Evolutionary conservation across 495 filamentous ascomycete genomes (phyloP).

Genomic region (Podospora conica): DNA sequence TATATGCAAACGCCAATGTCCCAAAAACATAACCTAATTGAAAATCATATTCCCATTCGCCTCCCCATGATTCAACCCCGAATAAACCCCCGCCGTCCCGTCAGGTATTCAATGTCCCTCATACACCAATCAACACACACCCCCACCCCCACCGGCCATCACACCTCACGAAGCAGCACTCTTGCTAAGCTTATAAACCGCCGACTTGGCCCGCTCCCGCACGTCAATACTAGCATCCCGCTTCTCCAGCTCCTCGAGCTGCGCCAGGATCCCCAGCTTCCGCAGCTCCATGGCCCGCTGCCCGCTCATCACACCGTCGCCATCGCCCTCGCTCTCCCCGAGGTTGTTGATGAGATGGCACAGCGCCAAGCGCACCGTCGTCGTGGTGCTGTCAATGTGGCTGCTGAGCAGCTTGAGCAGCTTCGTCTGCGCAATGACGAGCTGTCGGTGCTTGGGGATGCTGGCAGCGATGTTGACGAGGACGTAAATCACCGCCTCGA

Average conservation of each 20-base stretch:
- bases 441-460: slow-evolving; percentile 63
- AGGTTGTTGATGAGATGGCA: slow-evolving; percentile 81
- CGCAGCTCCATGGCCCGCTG: slow-evolving; percentile 61
- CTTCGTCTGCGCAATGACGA: slow-evolving; percentile 51
- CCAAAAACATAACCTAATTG: background rate
- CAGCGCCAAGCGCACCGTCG: slow-evolving; percentile 64
- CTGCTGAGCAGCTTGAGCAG: slow-evolving; percentile 57
- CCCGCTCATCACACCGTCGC: slow-evolving; percentile 53
- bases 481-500: slow-evolving; percentile 66
- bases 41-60: background rate
- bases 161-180: background rate
- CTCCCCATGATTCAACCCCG: background rate
- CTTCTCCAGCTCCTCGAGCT: slow-evolving; percentile 55
- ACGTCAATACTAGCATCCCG: slow-evolving; percentile 76
- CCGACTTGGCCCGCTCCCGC: slow-evolving; percentile 74
- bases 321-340: slow-evolving; percentile 67
- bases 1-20: background rate
- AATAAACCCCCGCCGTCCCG: background rate
- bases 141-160: background rate
- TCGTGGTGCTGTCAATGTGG: slow-evolving; percentile 65
- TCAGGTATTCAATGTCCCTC: background rate
- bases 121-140: background rate
- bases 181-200: slow-evolving; percentile 57
- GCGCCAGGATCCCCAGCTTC: slow-evolving; percentile 63
- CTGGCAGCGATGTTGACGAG: slow-evolving; percentile 83